Base-by-base conservation (phyloP, 768 basidiomycete species). In the Suillus subalutaceus region DNA sequence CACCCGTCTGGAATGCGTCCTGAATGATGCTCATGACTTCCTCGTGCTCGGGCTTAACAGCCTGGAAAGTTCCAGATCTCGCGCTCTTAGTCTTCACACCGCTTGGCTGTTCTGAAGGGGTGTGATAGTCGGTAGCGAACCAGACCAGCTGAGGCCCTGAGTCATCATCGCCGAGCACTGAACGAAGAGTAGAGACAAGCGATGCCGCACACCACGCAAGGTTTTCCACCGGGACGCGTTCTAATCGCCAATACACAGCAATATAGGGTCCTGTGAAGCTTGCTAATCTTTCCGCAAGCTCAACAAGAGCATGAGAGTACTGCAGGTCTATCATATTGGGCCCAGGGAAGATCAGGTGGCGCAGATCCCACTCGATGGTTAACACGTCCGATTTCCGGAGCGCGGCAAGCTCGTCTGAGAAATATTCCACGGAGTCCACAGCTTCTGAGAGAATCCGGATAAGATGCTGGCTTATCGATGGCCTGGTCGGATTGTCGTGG, bases 241-340 rank as follows among this genome's bases (percentile, higher is more conserved):
- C 86, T 80, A 85, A 85, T 26, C 84, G 77, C 87, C 86, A 90
- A 69, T 88, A 85, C 9, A 90, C 80, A 0, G 80, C 83, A 4
- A 84, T 70, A 72, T 84, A 88, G 0, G 83, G 79, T 1, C 69
- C 69, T 0, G 78, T 64, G 23, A 79, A 77, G 0, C 75, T 71
- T 0, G 77, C 70, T 55, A 88, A 71, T 40, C 68, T 70, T 9
- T 71, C 68, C 0, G 84, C 85, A 10, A 88, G 78, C 12, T 75
- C 73, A 46, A 78, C 73, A 62, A 88, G 81, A 1, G 53, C 69
- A 0, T 75, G 70, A 4, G 88, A 79, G 70, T 88, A 88, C 46
- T 79, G 74, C 41, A 86, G 77, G 35, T 63, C 57, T 37, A 73
- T 26, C 26, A 26, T 37, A 8, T 10, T 30, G 30, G 70, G 71